Evolutionary conservation across 208 protist species (phyloP).

Genomic region (Crithidia acanthocephali): DNA sequence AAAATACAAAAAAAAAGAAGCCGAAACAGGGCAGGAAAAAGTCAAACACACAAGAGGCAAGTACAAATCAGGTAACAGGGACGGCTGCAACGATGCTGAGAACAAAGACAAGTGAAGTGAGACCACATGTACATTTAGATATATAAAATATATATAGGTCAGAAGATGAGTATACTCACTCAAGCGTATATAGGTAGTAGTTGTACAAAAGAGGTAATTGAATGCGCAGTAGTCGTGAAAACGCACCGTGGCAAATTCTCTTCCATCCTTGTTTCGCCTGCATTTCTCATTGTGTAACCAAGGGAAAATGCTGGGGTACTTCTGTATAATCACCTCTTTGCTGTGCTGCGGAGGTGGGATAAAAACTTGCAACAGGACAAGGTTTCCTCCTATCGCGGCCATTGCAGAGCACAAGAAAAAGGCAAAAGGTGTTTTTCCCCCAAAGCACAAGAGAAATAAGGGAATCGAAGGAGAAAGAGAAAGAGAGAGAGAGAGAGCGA

Average conservation of each 20-base stretch:
- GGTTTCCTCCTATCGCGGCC: not conserved
- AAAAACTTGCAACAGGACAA: too few species aligned
- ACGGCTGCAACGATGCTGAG: slow-evolving; percentile 3
- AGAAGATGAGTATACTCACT: too few species aligned
- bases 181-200: not conserved
- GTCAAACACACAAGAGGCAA: slow-evolving; percentile 10
- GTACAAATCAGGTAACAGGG: not conserved
- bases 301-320: too few species aligned
- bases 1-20: slow-evolving; percentile 16
- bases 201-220: not conserved
- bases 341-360: too few species aligned
- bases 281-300: too few species aligned
- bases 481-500: not conserved
- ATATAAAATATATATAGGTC: slow-evolving; percentile 8
- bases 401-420: too few species aligned
- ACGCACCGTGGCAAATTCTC: not conserved
- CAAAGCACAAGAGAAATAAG: too few species aligned
- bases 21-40: not conserved
- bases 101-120: slow-evolving; percentile 13
- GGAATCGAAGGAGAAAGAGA: not conserved
- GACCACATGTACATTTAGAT: slow-evolving; percentile 18
- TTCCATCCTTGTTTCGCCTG: not conserved
- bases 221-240: not conserved
- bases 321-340: too few species aligned
- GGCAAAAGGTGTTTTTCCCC: too few species aligned